Percentiles rank a stretch among this genome's conserved stretches.
These are phyloP conservation scores for Xylaria curta DNA, from an alignment of 495 filamentous ascomycete genomes.

Conservation along the genomic window DNA sequence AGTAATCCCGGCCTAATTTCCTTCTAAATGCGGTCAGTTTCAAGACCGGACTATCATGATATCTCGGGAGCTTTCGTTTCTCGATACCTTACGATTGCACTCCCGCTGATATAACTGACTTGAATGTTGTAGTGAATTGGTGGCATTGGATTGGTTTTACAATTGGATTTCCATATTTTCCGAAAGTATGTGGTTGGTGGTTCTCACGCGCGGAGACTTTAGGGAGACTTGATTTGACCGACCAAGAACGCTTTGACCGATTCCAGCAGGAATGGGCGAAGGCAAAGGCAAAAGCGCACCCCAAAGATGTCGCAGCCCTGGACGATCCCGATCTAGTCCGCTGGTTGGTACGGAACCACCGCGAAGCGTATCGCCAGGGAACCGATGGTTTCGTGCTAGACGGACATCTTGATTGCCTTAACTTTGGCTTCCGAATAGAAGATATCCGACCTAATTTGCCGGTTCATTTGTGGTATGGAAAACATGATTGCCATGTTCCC, in stretches of 20 bases:
- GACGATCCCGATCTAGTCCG: constrained; percentile 10
- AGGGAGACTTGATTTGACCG: constrained; percentile 25
- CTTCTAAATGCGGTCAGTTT: neutral
- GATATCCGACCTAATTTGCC: constrained; percentile 38
- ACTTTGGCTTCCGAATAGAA: constrained; percentile 47
- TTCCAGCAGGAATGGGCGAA: constrained; percentile 12
- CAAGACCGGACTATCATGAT: neutral
- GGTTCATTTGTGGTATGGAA: constrained; percentile 47
- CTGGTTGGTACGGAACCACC: constrained; percentile 23
- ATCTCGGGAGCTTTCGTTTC: neutral
- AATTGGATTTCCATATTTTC: constrained; percentile 29
- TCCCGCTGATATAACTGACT: neutral
- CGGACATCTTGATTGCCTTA: constrained; percentile 34
- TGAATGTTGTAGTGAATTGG: constrained; percentile 22
- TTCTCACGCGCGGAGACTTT: constrained; percentile 29
- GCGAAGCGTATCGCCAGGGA: constrained; percentile 44
- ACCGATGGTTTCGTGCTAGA: constrained; percentile 37
- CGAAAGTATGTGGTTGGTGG: constrained; percentile 27
- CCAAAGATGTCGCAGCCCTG: constrained; percentile 17
- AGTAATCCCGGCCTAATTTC: neutral
- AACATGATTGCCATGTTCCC: constrained; percentile 31
- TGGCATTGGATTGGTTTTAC: constrained; percentile 34
- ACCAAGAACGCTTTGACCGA: constrained; percentile 21
- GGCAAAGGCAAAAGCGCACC: constrained; percentile 11
- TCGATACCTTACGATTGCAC: neutral